Evolutionary conservation across 2,329 filamentous ascomycete species (phyloP).

Genomic region (Verticillium nonalfalfae): DNA sequence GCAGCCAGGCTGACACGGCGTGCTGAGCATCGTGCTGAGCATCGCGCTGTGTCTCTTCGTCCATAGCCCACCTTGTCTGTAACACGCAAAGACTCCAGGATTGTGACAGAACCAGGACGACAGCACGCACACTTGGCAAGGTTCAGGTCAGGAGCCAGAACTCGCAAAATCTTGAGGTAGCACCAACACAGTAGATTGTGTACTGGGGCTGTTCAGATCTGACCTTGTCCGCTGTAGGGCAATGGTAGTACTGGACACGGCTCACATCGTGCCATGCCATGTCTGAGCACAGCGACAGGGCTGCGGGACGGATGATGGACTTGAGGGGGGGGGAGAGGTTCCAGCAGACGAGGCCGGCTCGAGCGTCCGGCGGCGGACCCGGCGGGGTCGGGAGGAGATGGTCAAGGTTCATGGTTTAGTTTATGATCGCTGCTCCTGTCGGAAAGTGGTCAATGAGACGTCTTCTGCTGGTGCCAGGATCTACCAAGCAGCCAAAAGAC

Average conservation of each 20-base stretch:
- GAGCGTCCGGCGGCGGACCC: neutral
- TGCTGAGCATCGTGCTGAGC: neutral
- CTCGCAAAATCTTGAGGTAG: neutral
- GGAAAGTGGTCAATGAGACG: neutral
- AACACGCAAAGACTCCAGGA: neutral
- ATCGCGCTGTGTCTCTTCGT: neutral
- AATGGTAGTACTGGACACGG: neutral
- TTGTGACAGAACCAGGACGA: neutral
- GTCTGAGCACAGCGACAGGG: neutral
- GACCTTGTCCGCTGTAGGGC: neutral
- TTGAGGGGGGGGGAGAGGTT: neutral
- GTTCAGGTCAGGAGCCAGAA: neutral
- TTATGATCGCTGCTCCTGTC: neutral
- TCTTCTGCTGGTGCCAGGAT: neutral
- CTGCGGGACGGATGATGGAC: neutral
- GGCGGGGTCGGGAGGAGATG: neutral
- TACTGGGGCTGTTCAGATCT: neutral
- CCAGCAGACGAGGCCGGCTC: neutral
- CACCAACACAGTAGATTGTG: neutral
- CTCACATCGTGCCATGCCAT: neutral
- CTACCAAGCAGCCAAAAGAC: neutral
- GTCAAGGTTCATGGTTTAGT: neutral
- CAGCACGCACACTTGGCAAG: neutral
- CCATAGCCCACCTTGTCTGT: neutral
- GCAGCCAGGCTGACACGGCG: no score